Conservation (phyloP, 768 basidiomycete genomes). For the Lentinula sp. region DNA sequence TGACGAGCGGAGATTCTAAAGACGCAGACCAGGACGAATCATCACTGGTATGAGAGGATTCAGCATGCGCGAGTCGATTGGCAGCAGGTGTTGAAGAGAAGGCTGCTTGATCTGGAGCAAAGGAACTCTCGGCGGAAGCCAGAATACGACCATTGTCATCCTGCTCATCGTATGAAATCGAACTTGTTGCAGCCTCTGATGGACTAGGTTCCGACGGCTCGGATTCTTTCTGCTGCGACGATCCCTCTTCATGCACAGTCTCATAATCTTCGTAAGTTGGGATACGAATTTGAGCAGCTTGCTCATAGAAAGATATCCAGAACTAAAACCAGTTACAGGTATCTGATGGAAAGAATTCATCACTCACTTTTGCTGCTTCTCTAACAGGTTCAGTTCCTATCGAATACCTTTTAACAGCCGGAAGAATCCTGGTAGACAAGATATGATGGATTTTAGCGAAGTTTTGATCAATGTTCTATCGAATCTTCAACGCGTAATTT, state of each 20-base stretch:
- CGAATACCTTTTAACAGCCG: constrained; percentile 86
- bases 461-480: constrained; percentile 86
- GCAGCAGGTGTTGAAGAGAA: constrained; percentile 78
- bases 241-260: constrained; percentile 41
- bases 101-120: constrained; percentile 66
- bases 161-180: constrained; percentile 4
- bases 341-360: background rate
- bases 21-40: constrained; percentile 69
- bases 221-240: constrained; percentile 31
- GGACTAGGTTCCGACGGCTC: constrained; percentile 20
- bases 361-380: constrained; percentile 81
- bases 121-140: constrained; percentile 62
- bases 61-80: constrained; percentile 26
- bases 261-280: constrained; percentile 67
- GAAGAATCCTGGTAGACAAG: constrained; percentile 74
- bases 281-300: constrained; percentile 84
- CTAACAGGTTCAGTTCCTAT: constrained; percentile 82
- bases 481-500: background rate
- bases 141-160: constrained; percentile 34
- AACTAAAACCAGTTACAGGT: constrained; percentile 46
- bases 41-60: constrained; percentile 39
- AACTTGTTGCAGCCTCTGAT: constrained; percentile 8
- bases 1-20: constrained; percentile 67
- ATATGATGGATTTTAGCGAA: constrained; percentile 87
- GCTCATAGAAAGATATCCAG: constrained; percentile 95